Base-by-base conservation (phyloP, 441 rosid genomes). In the Adansonia grandidieri region DNA sequence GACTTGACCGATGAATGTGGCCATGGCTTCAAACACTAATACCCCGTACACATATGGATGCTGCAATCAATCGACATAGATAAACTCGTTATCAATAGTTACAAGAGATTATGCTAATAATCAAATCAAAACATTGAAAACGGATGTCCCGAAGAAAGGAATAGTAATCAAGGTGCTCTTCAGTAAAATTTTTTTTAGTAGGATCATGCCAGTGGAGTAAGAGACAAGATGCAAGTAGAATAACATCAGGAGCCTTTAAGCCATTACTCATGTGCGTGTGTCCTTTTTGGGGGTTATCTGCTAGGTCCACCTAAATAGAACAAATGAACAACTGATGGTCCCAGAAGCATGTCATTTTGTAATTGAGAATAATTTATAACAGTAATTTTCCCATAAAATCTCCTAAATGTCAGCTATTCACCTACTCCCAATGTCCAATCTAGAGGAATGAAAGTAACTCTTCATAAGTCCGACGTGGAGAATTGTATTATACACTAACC, bases 1-100 rank as follows among this genome's bases (percentile, higher is more conserved):
- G 71, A 94, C 93, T 86, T 94, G 98, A 54, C 96, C 95, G 2
- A 94, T 80, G 77, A 91, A 94, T 0, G 98, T 94, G n/a, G 97
- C 98, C 94, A 92, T 90, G 65, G 98, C 96, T 87, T 94, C 98
- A 1, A 94, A 94, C 17, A 94, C 80, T 69, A 94, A 73, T 70
- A 94, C 98, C 6, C 88, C 96, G 4, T 94, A 94, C 58, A 94
- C 92, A 60, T 91, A 93, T 3, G 92, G 97, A 86, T 92, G 93
- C 95, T 91, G 89, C 89, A 74, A 66, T 64, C 20, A 42, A 20
- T 65, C 61, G 6, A 10, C 57, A 69, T 53, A 11, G 19, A 17
- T 17, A 73, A 7, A 19, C 17, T 9, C 28, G 20, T 47, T 3
- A 42, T 77, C 70, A 19, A 45, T 63, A 20, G 32, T 57, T 64